A percentile compares a stretch with the other conserved stretches of the same genome.
Conservation (phyloP, 2,329 filamentous ascomycete species). For the Chrysosphaeria jannelii region DNA sequence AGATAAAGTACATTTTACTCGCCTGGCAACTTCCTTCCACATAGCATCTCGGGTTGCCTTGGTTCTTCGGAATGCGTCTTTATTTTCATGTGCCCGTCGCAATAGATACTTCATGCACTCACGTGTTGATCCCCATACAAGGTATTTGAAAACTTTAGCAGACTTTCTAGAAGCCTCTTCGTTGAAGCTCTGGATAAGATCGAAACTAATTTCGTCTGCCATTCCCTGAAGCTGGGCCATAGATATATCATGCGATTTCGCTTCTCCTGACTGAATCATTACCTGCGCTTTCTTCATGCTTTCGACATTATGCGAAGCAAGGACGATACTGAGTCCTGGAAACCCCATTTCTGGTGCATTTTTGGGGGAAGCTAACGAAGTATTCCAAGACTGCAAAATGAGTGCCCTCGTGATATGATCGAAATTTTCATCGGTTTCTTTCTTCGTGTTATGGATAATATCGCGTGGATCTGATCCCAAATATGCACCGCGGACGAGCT, state of each 20-base stretch:
- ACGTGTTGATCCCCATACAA: conserved; percentile 37
- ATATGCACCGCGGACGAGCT: conserved; percentile 49
- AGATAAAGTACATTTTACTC: conserved; percentile 16
- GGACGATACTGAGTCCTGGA: conserved; percentile 30
- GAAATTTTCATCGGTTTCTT: conserved; percentile 40
- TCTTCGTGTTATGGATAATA: conserved; percentile 42
- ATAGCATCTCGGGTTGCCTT: conserved; percentile 29
- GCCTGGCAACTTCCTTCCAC: conserved; percentile 26
- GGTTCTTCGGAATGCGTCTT: conserved; percentile 35
- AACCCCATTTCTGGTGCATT: conserved; percentile 11
- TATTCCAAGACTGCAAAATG: conserved; percentile 29
- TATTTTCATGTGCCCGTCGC: conserved; percentile 43
- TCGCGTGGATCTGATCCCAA: conserved; percentile 37
- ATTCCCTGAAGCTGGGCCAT: conserved; percentile 80
- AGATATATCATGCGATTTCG: conserved; percentile 13
- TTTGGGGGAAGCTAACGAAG: conserved; percentile 14
- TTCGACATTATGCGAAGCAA: conserved; percentile 58
- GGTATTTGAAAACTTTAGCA: conserved; percentile 45
- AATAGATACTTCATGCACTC: conserved; percentile 73
- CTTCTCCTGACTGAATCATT: conserved; percentile 16
- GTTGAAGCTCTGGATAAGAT: conserved; percentile 12
- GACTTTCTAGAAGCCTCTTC: too few species aligned
- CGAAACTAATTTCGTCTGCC: conserved; percentile 71
- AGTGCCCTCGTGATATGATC: conserved; percentile 38
- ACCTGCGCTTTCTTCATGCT: conserved; percentile 29